Conservation (phyloP, 306 rosid genomes). For the Corylus heterophylla region DNA sequence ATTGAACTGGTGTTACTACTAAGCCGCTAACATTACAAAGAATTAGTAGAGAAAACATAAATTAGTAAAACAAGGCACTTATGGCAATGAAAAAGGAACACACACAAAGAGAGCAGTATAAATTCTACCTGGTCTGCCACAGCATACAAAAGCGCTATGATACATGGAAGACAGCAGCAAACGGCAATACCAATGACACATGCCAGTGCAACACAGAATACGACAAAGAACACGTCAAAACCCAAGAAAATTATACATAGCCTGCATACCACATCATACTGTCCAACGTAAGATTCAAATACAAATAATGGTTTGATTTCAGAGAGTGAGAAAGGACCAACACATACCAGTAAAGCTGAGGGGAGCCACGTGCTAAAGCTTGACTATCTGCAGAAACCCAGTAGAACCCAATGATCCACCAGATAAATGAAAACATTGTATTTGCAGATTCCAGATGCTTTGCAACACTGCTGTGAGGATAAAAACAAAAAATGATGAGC, state of each 20-base stretch:
- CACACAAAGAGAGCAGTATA: constrained; percentile 11
- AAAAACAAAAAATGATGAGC: constrained; percentile 7
- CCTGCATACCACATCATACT: constrained; percentile 61
- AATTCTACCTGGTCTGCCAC: constrained; percentile 90
- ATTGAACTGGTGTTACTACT: background rate
- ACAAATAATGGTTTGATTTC: constrained; percentile 11
- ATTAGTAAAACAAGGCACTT: background rate
- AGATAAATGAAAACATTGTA: constrained; percentile 93
- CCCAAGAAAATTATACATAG: constrained; percentile 91
- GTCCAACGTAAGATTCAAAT: constrained; percentile 24
- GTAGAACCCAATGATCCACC: constrained; percentile 99
- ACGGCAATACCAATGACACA: constrained; percentile 92
- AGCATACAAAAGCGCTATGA: constrained; percentile 88
- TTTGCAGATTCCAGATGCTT: constrained; percentile 95
- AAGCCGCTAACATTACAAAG: background rate
- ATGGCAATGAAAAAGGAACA: constrained; percentile 13
- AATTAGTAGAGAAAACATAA: constrained; percentile 3
- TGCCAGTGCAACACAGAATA: constrained; percentile 97
- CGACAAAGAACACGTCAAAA: constrained; percentile 96
- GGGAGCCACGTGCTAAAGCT: constrained; percentile 62
- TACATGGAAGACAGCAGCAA: constrained; percentile 95
- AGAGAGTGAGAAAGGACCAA: constrained; percentile 8
- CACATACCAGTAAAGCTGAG: constrained; percentile 89
- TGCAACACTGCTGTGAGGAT: constrained; percentile 53
- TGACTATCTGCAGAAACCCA: constrained; percentile 96